A percentile compares a stretch with the other conserved stretches of the same genome.
Evolutionary conservation across 2,329 filamentous ascomycete species (phyloP).

Genomic region (Paecilomyces dactylethromorphus): DNA sequence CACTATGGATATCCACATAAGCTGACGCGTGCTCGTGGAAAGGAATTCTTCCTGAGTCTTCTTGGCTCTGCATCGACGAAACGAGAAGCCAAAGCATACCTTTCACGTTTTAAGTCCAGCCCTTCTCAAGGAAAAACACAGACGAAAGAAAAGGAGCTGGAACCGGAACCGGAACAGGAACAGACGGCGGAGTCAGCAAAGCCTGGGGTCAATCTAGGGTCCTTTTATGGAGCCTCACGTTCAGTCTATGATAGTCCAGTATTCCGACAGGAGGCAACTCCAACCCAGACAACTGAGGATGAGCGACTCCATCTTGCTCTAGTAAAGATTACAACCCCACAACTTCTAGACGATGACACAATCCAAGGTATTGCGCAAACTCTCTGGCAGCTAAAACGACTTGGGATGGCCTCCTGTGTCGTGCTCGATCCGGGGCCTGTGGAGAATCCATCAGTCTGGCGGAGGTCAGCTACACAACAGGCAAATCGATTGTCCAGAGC

Average conservation of each 20-base stretch:
- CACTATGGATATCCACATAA: not conserved
- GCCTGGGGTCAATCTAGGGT: conserved; percentile 55
- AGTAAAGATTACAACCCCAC: conserved; percentile 72
- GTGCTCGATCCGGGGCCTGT: conserved; percentile 65
- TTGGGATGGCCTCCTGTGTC: conserved; percentile 76
- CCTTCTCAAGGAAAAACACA: conserved; percentile 26
- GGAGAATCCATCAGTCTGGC: conserved; percentile 29
- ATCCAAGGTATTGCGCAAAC: conserved; percentile 75
- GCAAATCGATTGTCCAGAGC: conserved; percentile 67
- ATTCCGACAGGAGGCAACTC: conserved; percentile 49
- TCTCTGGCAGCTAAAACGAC: conserved; percentile 69
- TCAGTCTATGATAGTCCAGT: conserved; percentile 55
- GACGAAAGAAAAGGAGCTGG: conserved; percentile 17
- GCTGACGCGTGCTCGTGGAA: conserved; percentile 2
- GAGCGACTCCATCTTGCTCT: conserved; percentile 69
- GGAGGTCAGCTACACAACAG: conserved; percentile 53
- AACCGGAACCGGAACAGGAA: conserved; percentile 17
- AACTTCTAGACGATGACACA: conserved; percentile 61
- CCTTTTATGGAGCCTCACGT: conserved; percentile 52
- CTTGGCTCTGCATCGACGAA: conserved; percentile 85
- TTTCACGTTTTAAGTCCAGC: conserved; percentile 69
- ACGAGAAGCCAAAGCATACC: conserved; percentile 83
- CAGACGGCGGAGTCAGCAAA: conserved; percentile 26
- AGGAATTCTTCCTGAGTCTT: conserved; percentile 83
- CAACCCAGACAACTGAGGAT: conserved; percentile 27